Evolutionary conservation across 495 filamentous ascomycete genomes (phyloP), one percentile per base, ranked within the genome.

Genomic region (Podospora pseudopauciseta): DNA sequence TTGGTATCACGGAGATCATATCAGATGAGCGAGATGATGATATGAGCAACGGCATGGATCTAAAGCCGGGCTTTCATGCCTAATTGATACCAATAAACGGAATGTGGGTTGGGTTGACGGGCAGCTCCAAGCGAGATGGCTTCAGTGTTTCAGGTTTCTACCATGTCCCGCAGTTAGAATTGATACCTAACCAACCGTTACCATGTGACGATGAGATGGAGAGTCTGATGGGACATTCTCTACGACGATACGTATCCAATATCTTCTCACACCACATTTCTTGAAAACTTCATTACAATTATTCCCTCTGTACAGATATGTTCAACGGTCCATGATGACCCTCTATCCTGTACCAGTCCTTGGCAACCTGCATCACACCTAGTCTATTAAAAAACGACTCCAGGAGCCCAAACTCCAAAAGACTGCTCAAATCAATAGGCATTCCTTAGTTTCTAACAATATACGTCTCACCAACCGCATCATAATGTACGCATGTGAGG

Each of bases 51-150:
- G 4, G 30, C 30, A 32, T 32, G 30, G 30, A 13, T 49, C 5
- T 49, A 49, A 16, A 49, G 1, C 39, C 39, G 15, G 39, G 39
- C 18, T 49, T 49, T 49, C 39, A 49, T 49, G 39, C 34, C 11
- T 39, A 11, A 39, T 5, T 39, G 34, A 23, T 23, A 23, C 20
- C 1, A 23, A 39, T 39, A 39, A 39, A 39, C 34, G 34, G 34
- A 1, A 39, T 4, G 3, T 5, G 5, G 34, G 34, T 5, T 39
- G 34, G 11, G 34, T 23, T 23, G 23, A 23, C 23, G n/a, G 55
- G 55, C 55, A 58, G 23, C 19, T 58, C 55, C 55, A 58, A 58
- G 55, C 55, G 55, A 58, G 55, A 58, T 58, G 55, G 55, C n/a
- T 26, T 58, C 55, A 58, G n/a, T 26, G 55, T 58, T 58, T 58